Evolutionary conservation across 805 yeast genomes (phyloP).

Genomic region (Lipomyces lipofer): DNA sequence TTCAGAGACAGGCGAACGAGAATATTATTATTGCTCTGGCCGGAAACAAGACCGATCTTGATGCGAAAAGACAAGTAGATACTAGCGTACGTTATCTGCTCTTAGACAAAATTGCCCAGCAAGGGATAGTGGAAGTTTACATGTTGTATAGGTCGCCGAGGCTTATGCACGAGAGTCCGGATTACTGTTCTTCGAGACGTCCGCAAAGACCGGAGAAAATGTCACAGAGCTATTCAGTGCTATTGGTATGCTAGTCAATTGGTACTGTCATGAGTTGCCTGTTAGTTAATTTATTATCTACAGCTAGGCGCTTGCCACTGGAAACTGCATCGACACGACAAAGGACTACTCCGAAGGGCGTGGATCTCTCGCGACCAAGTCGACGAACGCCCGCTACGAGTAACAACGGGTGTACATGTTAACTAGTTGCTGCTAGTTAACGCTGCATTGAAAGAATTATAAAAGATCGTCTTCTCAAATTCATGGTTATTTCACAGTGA

Average conservation of each 20-base stretch:
- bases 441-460: background rate
- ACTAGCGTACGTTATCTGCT: constrained; percentile 35
- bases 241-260: constrained; percentile 39
- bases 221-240: constrained; percentile 50
- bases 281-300: too few relatives aligned
- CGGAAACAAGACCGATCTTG: constrained; percentile 81
- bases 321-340: constrained; percentile 38
- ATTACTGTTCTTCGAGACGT: constrained; percentile 55
- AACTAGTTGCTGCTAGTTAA: constrained; percentile 25
- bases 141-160: constrained; percentile 36
- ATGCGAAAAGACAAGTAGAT: constrained; percentile 49
- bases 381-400: constrained; percentile 32
- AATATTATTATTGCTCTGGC: constrained; percentile 79
- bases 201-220: constrained; percentile 73
- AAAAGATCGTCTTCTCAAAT: too few relatives aligned
- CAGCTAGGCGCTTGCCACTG: constrained; percentile 51
- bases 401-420: constrained; percentile 42
- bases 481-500: too few relatives aligned
- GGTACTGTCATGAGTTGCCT: constrained; percentile 44
- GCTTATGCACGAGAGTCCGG: constrained; percentile 58
- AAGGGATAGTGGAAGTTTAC: background rate
- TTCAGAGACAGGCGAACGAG: constrained; percentile 75
- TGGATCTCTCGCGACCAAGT: constrained; percentile 35
- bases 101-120: background rate
- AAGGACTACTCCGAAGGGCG: constrained; percentile 39